phyloP scores from a whole-genome alignment of 1,139 yeast genomes.

The Meyerozyma carpophila region DNA sequence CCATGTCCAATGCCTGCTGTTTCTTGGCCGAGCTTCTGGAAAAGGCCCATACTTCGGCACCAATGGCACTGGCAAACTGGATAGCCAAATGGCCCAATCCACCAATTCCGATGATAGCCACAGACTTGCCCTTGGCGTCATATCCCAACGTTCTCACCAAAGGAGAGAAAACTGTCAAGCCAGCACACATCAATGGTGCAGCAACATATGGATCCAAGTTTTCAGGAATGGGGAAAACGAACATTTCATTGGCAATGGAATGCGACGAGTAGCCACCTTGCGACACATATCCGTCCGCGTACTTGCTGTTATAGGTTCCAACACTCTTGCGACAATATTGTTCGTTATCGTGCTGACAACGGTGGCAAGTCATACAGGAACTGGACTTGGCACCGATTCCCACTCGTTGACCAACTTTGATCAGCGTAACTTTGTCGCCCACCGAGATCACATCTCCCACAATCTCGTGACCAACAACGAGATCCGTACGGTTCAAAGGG shows the following conservation, averaged over 20 bases:
- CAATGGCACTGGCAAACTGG: slow-evolving; percentile 36
- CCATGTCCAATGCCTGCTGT: slow-evolving; percentile 31
- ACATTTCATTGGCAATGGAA: slow-evolving; percentile 47
- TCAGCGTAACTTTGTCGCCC: slow-evolving; percentile 41
- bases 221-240: slow-evolving; percentile 57
- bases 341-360: slow-evolving; percentile 44
- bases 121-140: slow-evolving; percentile 30
- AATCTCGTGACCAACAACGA: slow-evolving; percentile 48
- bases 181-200: slow-evolving; percentile 67
- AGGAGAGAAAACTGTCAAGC: slow-evolving; percentile 59
- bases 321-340: slow-evolving; percentile 43
- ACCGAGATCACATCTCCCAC: slow-evolving; percentile 48
- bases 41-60: slow-evolving; percentile 37
- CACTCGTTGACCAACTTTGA: slow-evolving; percentile 54
- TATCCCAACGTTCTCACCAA: slow-evolving; percentile 30
- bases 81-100: slow-evolving; percentile 43
- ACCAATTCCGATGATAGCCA: slow-evolving; percentile 46
- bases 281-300: slow-evolving; percentile 30
- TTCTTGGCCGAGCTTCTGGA: slow-evolving; percentile 33
- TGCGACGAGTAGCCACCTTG: slow-evolving; percentile 64
- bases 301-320: slow-evolving; percentile 37
- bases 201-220: slow-evolving; percentile 39
- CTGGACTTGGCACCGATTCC: slow-evolving; percentile 56
- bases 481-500: slow-evolving; percentile 21
- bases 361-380: slow-evolving; percentile 43